Conservation (phyloP, 2,329 filamentous ascomycete genomes). For the Emydomyces testavorans region DNA sequence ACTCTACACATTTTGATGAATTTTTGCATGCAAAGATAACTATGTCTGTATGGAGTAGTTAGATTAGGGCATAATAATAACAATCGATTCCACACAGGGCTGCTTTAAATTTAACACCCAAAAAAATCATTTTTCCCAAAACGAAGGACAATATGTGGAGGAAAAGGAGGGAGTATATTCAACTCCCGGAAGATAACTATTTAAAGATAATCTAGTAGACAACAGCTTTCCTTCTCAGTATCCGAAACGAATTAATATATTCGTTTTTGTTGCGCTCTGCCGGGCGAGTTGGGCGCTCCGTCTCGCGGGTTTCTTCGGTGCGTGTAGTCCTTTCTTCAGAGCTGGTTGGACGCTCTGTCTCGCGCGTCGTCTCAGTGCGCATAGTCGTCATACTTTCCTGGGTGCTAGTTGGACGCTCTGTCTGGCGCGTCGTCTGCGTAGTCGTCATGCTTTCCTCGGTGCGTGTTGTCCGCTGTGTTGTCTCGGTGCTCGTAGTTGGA, state of each 20-base stretch:
- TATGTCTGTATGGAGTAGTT: too few relatives aligned
- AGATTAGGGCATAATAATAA: too few relatives aligned
- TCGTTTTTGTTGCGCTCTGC: background rate
- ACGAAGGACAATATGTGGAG: too few relatives aligned
- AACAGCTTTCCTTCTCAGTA: background rate
- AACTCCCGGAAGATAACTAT: too few relatives aligned
- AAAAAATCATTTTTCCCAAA: too few relatives aligned
- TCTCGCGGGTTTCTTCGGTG: background rate
- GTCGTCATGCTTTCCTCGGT: background rate
- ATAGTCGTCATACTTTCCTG: background rate
- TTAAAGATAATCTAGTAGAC: background rate
- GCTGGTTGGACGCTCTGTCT: background rate
- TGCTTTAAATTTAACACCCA: too few relatives aligned
- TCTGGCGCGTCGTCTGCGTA: background rate
- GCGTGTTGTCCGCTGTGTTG: background rate
- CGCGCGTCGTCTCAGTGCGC: background rate
- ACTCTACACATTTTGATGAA: too few relatives aligned
- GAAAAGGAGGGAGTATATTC: too few relatives aligned
- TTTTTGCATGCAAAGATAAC: too few relatives aligned
- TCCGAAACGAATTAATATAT: background rate
- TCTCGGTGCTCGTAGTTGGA: background rate
- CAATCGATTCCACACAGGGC: too few relatives aligned
- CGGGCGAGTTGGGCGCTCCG: background rate
- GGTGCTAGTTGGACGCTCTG: background rate
- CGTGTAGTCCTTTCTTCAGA: background rate